These are phyloP conservation scores for Penicillium psychrosexuale DNA, from an alignment of 2,329 filamentous ascomycete species.

Conservation along the genomic window DNA sequence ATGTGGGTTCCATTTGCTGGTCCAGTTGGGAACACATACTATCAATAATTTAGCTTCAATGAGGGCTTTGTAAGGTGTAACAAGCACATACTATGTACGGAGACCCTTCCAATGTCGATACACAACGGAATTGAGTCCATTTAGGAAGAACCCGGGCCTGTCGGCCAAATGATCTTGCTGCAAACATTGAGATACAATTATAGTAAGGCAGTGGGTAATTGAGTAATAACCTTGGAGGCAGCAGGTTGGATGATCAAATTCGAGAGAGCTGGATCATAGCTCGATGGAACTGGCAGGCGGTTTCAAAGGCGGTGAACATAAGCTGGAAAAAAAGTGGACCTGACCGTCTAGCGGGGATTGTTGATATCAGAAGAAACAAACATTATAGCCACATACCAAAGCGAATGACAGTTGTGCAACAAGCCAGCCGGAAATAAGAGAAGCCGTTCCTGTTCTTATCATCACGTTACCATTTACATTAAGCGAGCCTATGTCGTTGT, in stretches of 20 bases:
- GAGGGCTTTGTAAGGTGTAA: not conserved
- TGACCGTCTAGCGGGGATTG: not conserved
- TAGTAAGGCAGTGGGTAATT: not conserved
- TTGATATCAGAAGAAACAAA: no score
- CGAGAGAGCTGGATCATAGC: not conserved
- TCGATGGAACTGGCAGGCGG: slow-evolving; percentile 17
- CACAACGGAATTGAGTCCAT: slow-evolving; percentile 28
- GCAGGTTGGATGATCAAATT: not conserved
- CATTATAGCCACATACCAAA: no score
- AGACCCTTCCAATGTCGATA: slow-evolving; percentile 40
- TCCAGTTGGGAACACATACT: slow-evolving; percentile 51
- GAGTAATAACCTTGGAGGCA: not conserved
- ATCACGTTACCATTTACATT: no score
- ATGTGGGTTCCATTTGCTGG: slow-evolving; percentile 42
- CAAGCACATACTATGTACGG: slow-evolving; percentile 39
- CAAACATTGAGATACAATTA: slow-evolving; percentile 23
- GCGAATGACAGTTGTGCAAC: no score
- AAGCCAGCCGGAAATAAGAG: no score
- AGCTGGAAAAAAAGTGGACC: slow-evolving; percentile 2
- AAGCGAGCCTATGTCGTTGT: no score
- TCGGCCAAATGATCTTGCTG: slow-evolving; percentile 18
- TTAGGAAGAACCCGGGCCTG: slow-evolving; percentile 17
- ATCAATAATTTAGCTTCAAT: slow-evolving; percentile 15
- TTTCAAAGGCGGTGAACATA: slow-evolving; percentile 10
- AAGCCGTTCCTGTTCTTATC: no score